Evolutionary conservation across 768 basidiomycete genomes (phyloP), one percentile per base, ranked within the genome.

Genomic region (Piloderma croceum): DNA sequence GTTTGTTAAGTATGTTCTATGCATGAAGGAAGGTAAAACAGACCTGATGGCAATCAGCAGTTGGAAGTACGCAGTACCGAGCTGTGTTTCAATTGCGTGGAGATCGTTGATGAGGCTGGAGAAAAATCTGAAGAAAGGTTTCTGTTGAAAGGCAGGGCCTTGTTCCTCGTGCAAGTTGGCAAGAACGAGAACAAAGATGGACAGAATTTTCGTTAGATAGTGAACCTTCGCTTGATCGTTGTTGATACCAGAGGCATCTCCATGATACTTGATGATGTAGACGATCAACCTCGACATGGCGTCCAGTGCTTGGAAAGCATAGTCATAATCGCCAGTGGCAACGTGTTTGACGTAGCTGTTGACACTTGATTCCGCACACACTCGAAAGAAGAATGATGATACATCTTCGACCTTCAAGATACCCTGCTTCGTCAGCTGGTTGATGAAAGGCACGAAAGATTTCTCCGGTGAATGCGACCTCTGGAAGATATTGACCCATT

Each of bases 201-300:
- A 94, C 43, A 99, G 66, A 44, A 98, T 97, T 68, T 97, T 98
- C 38, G 90, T 91, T 53, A 96, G 70, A 65, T 97, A 98, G 60
- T 94, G 89, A 10, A 93, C 89, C 61, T 96, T 96, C 13, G 92
- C 90, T 52, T 90, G 85, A 51, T 94, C 92, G 52, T 90, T 90
- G 63, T 92, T 89, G 43, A 89, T 73, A 7, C 89, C 91, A 10
- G 85, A 81, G 20, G 92, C 89, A 65, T 99, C 96, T 9, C 93
- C 96, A 51, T 98, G 94, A 60, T 98, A 97, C 69, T 98, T 98
- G 77, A 98, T 92, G 66, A 99, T 93, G 63, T 96, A 91, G 24
- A 90, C 87, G 49, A 99, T 90, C 45, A 99, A 71, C 48, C 91
- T 80, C 25, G 94, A 90, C 71, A 97, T 81, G 2, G 96, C 92